Base-by-base conservation (phyloP, 768 basidiomycete genomes). In the Boletus speciosus region DNA sequence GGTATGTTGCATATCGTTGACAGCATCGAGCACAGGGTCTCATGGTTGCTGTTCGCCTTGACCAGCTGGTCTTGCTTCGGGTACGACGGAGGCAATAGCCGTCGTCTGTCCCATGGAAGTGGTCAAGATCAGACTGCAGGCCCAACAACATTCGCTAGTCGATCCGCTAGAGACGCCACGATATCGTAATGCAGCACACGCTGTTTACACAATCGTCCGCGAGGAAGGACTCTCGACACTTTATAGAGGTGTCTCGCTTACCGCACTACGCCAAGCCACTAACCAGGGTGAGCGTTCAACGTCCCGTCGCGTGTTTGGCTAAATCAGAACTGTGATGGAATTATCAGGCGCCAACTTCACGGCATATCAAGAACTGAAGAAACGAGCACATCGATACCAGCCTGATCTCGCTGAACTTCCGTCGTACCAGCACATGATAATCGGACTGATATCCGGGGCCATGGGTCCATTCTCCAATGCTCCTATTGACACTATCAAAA, bases 31-130 rank as follows among this genome's bases (percentile, higher is more conserved):
- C 29, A 15, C 19, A 1, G 5, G 16, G 25, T 47, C 38, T 55
- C 12, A 61, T 31, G 25, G 29, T 37, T 48, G 52, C 32, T n/a
- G 15, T 41, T 37, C 32, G 39, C 53, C 32, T 19, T 34, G 12
- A n/a, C 34, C 64, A 95, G 95, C 96, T 63, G 97, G 97, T 58
- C 78, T 99, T 29, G 93, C 87, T 42, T 96, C 97, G 5, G 97
- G 97, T 25, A 87, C 87, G n/a, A 90, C 93, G 1, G 97, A 98
- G 73, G 97, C 95, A 2, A 83, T 99, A 16, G 78, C 84, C 15
- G 93, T 99, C 42, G 97, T 99, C 11, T 96, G 90, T 42, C 97
- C 97, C 0, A 98, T 99, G 97, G 97, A 99, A 69, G 97, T 98
- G 19, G 91, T 99, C 68, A 98, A 98, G 79, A 98, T 99, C 67